Percentiles rank a stretch among this genome's conserved stretches.
phyloP scores from a whole-genome alignment of 345 rosid species.

The Lepidium didymum region DNA sequence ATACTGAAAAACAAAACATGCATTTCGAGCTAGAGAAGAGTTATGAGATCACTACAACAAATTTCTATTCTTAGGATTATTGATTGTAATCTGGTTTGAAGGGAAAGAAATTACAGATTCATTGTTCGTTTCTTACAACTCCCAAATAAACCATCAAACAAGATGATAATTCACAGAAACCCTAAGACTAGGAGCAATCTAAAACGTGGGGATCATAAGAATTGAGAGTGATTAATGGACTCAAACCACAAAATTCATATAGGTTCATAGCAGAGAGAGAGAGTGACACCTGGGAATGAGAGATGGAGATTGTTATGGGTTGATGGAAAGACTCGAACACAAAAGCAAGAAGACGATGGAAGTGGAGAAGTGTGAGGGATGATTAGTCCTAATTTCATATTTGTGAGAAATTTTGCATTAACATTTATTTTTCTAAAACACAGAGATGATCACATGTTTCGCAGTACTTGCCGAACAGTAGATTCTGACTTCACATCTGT shows the following conservation, averaged over 20 bases:
- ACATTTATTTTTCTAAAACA: no score
- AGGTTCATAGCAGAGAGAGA: not conserved
- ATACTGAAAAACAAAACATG: not conserved
- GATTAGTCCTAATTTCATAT: not conserved
- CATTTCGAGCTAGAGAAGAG: not conserved
- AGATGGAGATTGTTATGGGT: not conserved
- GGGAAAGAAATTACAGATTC: no score
- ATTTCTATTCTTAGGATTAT: no score
- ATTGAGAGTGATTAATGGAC: not conserved
- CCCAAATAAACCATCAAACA: not conserved
- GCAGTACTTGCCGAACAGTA: no score
- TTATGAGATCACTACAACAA: no score
- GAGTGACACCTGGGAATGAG: not conserved
- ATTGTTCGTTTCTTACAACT: not conserved
- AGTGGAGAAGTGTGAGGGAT: not conserved
- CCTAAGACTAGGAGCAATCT: not conserved
- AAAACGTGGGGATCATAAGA: not conserved
- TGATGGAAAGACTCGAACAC: not conserved
- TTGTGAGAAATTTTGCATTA: no score
- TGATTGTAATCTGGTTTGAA: no score
- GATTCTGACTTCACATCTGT: no score
- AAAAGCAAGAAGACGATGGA: not conserved
- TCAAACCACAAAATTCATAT: not conserved
- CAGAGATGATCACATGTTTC: no score
- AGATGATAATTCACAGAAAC: not conserved